phyloP scores from a whole-genome alignment of 345 rosid species.

The Bretschneidera sinensis region DNA sequence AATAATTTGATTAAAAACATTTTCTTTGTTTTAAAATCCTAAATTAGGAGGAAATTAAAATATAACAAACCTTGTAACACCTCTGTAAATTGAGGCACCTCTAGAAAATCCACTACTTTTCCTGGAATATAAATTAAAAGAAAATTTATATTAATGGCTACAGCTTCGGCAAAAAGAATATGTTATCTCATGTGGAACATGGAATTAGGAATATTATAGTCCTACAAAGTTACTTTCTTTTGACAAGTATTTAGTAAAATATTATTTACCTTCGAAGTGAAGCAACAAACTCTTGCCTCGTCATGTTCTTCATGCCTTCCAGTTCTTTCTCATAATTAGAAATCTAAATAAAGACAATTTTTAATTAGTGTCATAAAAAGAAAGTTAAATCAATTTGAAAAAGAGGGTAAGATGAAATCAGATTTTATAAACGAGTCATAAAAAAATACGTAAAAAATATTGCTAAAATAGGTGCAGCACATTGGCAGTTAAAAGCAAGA shows the following conservation, averaged over 20 bases:
- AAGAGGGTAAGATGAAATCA: too few relatives aligned
- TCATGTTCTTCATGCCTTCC: slow-evolving; percentile 91
- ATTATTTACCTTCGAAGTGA: slow-evolving; percentile 69
- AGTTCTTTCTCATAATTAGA: slow-evolving; percentile 74
- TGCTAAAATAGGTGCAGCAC: too few relatives aligned
- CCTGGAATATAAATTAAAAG: slow-evolving; percentile 24
- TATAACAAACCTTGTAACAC: slow-evolving; percentile 71
- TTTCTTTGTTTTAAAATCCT: not conserved
- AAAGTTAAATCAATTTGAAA: not conserved
- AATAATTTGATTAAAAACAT: not conserved
- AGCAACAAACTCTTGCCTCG: slow-evolving; percentile 92
- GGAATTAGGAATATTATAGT: too few relatives aligned
- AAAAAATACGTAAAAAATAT: not conserved
- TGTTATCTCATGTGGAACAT: too few relatives aligned
- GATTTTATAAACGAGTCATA: too few relatives aligned
- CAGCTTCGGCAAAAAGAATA: too few relatives aligned
- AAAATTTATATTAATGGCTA: not conserved
- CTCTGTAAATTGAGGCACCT: slow-evolving; percentile 96
- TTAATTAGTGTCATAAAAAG: too few relatives aligned
- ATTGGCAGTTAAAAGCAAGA: too few relatives aligned
- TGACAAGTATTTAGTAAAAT: not conserved
- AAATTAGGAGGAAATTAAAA: not conserved
- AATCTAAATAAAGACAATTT: slow-evolving; percentile 30
- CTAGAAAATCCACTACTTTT: slow-evolving; percentile 98
- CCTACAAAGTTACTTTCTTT: not conserved